Percentiles rank a stretch among this genome's conserved stretches.
Conservation (phyloP, 1,284 basidiomycete species). For the Puccinia novopanici region DNA sequence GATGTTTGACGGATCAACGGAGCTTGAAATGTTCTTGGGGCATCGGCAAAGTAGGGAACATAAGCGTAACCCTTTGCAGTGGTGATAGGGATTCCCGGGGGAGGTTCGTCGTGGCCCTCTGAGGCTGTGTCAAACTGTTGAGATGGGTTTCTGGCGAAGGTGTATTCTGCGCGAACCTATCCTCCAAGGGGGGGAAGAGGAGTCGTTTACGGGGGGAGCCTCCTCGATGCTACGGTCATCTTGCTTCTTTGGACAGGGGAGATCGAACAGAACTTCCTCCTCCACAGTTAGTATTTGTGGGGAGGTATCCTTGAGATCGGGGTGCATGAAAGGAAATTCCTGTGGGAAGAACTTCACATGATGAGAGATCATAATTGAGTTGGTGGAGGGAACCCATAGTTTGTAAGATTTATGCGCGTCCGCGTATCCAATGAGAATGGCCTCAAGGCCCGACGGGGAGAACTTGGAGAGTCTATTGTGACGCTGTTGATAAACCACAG, state of each 20-base stretch:
- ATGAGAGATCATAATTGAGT: background rate
- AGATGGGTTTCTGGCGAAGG: background rate
- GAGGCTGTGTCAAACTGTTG: too few species aligned
- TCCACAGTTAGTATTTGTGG: too few species aligned
- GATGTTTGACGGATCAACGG: constrained; percentile 1
- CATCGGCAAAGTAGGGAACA: background rate
- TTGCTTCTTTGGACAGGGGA: too few species aligned
- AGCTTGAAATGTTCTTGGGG: background rate
- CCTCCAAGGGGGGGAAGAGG: too few species aligned
- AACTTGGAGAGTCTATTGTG: background rate
- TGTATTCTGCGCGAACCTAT: background rate
- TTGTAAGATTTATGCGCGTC: background rate
- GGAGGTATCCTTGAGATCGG: too few species aligned
- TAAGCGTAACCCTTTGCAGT: background rate
- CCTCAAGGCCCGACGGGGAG: background rate
- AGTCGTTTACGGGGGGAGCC: too few species aligned
- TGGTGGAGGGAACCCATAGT: background rate
- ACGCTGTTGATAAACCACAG: background rate
- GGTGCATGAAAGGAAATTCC: background rate
- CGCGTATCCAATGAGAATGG: background rate
- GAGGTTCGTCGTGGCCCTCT: background rate
- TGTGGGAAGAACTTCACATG: background rate
- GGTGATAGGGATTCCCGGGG: too few species aligned
- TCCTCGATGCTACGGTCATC: too few species aligned
- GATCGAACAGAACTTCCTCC: too few species aligned